Evolutionary conservation across 768 basidiomycete species (phyloP).

Genomic region (Ramaria rubella): DNA sequence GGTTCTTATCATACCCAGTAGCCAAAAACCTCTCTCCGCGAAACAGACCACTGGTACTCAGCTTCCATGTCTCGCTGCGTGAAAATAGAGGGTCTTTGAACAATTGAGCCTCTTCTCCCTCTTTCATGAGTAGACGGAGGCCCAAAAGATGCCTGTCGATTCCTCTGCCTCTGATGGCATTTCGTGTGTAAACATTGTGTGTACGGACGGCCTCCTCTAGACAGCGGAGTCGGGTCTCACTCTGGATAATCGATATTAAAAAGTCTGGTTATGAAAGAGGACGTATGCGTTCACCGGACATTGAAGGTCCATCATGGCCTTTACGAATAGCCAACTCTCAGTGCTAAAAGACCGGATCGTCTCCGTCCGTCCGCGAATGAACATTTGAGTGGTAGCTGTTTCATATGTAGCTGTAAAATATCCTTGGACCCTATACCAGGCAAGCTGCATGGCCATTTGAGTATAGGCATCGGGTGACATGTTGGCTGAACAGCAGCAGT

Average conservation of each 20-base stretch:
- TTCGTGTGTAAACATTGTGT: constrained; percentile 66
- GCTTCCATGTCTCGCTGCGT: constrained; percentile 74
- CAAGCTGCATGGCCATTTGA: constrained; percentile 88
- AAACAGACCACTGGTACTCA: constrained; percentile 86
- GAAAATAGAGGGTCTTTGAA: constrained; percentile 76
- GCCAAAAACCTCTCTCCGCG: constrained; percentile 82
- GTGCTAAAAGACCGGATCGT: constrained; percentile 71
- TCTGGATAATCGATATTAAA: constrained; percentile 19
- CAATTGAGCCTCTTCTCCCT: constrained; percentile 51
- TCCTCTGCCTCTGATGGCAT: constrained; percentile 74
- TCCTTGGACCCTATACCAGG: constrained; percentile 76
- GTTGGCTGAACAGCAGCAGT: constrained; percentile 32
- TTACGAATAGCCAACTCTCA: constrained; percentile 72
- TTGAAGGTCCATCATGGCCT: constrained; percentile 57
- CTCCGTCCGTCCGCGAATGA: constrained; percentile 84
- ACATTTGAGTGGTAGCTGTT: constrained; percentile 82
- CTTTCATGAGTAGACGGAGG: constrained; percentile 56
- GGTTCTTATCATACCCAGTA: constrained; percentile 53
- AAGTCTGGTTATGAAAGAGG: neutral
- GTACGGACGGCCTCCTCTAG: constrained; percentile 63
- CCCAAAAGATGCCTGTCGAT: constrained; percentile 92
- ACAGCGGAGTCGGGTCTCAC: constrained; percentile 35
- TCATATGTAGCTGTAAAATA: constrained; percentile 87
- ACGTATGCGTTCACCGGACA: constrained; percentile 36
- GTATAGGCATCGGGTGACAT: constrained; percentile 76